Base-by-base conservation (phyloP, 331 rosid species). In the Erythrophleum ivorense region DNA sequence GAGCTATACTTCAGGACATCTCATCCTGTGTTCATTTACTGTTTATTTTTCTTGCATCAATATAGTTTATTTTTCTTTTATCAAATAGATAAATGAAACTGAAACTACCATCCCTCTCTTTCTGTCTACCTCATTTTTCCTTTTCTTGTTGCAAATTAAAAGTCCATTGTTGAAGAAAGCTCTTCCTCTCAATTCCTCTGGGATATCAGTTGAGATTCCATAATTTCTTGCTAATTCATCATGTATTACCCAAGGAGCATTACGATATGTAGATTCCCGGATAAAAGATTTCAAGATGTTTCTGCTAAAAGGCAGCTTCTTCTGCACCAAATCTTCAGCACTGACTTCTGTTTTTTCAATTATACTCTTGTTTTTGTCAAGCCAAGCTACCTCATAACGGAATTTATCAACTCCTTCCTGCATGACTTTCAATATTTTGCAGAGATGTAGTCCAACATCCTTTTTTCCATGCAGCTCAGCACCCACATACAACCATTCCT, bases 241-340 rank as follows among this genome's bases (percentile, higher is more conserved):
- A 81, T 91, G 93, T 77, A 95, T 85, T 69, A 91, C 97, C 99
- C 99, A 95, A 18, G 99, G 99, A 77, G 88, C 92, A 86, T 90
- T 91, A 76, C 97, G 92, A 77, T 88, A 92, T 1, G 99, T 95
- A 70, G 97, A 95, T 82, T 93, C 97, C 86, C 99, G 94, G 84
- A 95, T 91, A 79, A 95, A 95, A 70, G 98, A 91, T 86, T 91
- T 95, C 49, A 91, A 85, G 63, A 89, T 75, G 76, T 82, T 88
- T 82, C 97, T 89, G 87, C 97, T 95, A 85, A 95, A 88, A 43
- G 89, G 93, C 0, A 77, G 90, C 86, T 95, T 95, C 92, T 90
- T 95, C 83, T 85, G 91, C 79, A 89, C 83, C 85, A 95, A 80
- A 79, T 87, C 91, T 82, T 88, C 91, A 12, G 81, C 80, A 9